These are phyloP conservation scores for Tilletia indica DNA, from an alignment of 1,284 basidiomycete species.

Conservation along the genomic window DNA sequence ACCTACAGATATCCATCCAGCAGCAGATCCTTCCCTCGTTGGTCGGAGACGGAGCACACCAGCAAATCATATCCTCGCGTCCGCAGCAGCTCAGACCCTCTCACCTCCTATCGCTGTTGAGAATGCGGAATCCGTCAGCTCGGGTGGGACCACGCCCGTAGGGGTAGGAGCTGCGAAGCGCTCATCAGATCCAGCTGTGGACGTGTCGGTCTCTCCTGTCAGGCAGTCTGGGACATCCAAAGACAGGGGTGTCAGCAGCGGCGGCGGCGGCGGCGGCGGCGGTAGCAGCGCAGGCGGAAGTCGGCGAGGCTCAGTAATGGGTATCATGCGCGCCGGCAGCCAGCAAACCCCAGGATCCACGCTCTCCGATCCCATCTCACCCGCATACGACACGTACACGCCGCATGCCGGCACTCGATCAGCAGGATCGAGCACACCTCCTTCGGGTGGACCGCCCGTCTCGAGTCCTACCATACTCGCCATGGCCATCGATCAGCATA, in stretches of 20 bases:
- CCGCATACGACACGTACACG: background rate
- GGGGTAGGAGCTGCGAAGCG: background rate
- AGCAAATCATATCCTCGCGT: background rate
- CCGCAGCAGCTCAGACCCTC: background rate
- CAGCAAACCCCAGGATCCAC: background rate
- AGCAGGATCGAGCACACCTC: too few species aligned
- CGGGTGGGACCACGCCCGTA: background rate
- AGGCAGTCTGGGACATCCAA: too few species aligned
- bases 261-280: too few species aligned
- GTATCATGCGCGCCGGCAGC: background rate
- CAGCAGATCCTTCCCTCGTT: background rate
- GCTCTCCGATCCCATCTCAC: conserved; percentile 12
- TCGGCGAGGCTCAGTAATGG: background rate
- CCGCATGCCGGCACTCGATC: too few species aligned
- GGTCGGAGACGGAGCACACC: conserved; percentile 3
- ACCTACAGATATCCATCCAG: conserved; percentile 14
- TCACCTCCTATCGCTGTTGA: background rate
- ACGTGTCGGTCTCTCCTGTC: background rate
- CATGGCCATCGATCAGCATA: too few species aligned
- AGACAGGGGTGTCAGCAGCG: too few species aligned
- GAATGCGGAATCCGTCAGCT: background rate
- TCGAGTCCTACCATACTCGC: too few species aligned
- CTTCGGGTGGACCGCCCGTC: too few species aligned
- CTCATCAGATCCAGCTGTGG: background rate
- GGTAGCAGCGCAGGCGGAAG: background rate